phyloP scores from a whole-genome alignment of 2,329 filamentous ascomycete species.

The Fusarium succisae region DNA sequence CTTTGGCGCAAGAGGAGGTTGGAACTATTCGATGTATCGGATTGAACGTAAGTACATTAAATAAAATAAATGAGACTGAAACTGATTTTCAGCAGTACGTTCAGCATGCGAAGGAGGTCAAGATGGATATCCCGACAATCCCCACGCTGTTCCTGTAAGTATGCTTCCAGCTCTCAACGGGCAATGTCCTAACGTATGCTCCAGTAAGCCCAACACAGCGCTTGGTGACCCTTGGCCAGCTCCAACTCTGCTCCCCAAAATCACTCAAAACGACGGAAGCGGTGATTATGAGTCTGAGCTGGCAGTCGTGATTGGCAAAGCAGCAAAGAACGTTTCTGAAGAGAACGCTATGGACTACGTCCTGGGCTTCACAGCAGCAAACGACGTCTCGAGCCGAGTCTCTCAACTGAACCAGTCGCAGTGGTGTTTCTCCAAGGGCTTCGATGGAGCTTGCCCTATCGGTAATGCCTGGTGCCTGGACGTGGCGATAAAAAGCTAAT shows the following conservation, averaged over 20 bases:
- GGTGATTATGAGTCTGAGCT: conserved; percentile 8
- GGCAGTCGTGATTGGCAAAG: neutral
- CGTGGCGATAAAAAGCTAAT: neutral
- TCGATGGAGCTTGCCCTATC: conserved; percentile 10
- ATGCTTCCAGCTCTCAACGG: too few relatives aligned
- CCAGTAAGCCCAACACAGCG: neutral
- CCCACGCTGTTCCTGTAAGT: conserved; percentile 1
- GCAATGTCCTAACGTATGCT: fast-evolving
- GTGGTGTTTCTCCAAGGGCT: conserved; percentile 15
- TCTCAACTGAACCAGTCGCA: neutral
- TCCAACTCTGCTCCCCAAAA: neutral
- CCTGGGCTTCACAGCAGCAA: neutral
- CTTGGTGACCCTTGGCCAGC: neutral
- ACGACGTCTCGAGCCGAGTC: neutral
- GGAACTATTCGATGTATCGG: conserved; percentile 9
- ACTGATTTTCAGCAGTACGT: neutral
- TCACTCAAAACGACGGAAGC: conserved; percentile 4
- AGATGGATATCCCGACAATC: conserved; percentile 1
- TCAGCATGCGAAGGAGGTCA: neutral
- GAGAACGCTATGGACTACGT: neutral
- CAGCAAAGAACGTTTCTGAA: conserved; percentile 1
- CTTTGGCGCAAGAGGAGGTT: neutral
- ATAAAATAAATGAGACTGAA: fast-evolving
- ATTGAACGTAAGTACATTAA: neutral
- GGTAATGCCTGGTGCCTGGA: neutral